Base-by-base conservation (phyloP, 2,329 filamentous ascomycete genomes). In the Pseudogymnoascus pannorum region DNA sequence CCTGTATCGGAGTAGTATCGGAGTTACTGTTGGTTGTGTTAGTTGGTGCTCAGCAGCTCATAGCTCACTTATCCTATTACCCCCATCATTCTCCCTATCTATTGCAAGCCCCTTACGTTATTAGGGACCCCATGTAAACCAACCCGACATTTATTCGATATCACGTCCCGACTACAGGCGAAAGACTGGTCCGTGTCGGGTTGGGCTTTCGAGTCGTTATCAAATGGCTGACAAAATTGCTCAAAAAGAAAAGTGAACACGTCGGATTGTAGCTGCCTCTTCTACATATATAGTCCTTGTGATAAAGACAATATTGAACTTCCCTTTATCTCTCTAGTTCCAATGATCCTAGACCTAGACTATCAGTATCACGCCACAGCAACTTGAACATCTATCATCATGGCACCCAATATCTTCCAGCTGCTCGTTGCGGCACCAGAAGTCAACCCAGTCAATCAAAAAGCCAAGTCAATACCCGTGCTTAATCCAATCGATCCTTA, bases 401-500 rank as follows among this genome's bases (percentile, higher is more conserved):
- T 51, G 42, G 42, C 42, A 7, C 83, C 77, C 74, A 72, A 68
- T 35, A 14, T 35, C 33, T 35, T 35, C 33, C 33, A 35, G 33
- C 33, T 35, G n/a, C 33, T 35, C 33, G 33, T 35, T 35, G 2
- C 33, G 66, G 79, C 83, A 31, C 91, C 91, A 40, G 84, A 88
- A 72, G 76, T 95, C 76, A 94, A 95, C 73, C 89, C 91, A 7
- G 82, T 91, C 77, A 95, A 87, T 76, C 81, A 81, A 63, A 96
- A 96, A 73, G 91, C 91, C 59, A 84, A 81, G 62, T 88, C 88
- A 0, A 83, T 96, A 44, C 91, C 91, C 0, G 72, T 89, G 24
- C 76, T 96, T 66, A 95, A 95, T 73, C 83, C 87, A 0, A 71
- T 91, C 68, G 81, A 93, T 72, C 76, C 85, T 67, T 91, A 95